Evolutionary conservation across 2,329 filamentous ascomycete genomes (phyloP).

Genomic region (Ascochyta rabiei): DNA sequence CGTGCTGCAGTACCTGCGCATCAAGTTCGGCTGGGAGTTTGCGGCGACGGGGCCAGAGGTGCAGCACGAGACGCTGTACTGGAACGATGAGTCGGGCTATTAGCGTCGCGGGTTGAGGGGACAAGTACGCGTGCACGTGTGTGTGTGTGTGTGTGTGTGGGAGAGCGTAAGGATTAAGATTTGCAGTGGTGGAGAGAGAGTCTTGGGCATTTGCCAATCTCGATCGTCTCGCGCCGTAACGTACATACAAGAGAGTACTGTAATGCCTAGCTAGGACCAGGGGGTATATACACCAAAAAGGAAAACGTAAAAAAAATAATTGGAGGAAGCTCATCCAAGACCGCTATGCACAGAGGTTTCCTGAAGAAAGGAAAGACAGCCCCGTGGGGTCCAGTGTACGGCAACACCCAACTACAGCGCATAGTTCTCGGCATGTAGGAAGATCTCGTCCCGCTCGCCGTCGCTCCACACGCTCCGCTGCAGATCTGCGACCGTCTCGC

Average conservation of each 20-base stretch:
- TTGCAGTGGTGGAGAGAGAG: background rate
- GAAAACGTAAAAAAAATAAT: too few species aligned
- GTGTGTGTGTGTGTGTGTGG: background rate
- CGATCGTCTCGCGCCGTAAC: constrained; percentile 1
- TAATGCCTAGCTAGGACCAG: constrained; percentile 15
- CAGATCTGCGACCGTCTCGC: constrained; percentile 80
- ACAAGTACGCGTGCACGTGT: too few species aligned
- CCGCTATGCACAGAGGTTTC: constrained; percentile 37
- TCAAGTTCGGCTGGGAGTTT: constrained; percentile 63
- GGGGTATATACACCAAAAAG: constrained; percentile 24
- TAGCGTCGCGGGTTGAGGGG: background rate
- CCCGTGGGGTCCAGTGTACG: background rate
- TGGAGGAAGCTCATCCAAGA: background rate
- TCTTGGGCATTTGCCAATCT: background rate
- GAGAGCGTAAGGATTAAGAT: background rate
- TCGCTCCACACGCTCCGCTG: constrained; percentile 85
- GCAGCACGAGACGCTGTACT: constrained; percentile 41
- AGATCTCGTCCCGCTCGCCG: constrained; percentile 83
- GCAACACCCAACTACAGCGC: constrained; percentile 64
- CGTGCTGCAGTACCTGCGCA: constrained; percentile 62
- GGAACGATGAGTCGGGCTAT: constrained; percentile 23
- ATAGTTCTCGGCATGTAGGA: constrained; percentile 94
- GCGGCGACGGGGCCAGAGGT: constrained; percentile 62
- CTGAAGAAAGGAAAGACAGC: constrained; percentile 6
- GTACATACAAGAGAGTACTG: constrained; percentile 20